phyloP scores from a whole-genome alignment of 345 rosid species.

The Murraya paniculata region DNA sequence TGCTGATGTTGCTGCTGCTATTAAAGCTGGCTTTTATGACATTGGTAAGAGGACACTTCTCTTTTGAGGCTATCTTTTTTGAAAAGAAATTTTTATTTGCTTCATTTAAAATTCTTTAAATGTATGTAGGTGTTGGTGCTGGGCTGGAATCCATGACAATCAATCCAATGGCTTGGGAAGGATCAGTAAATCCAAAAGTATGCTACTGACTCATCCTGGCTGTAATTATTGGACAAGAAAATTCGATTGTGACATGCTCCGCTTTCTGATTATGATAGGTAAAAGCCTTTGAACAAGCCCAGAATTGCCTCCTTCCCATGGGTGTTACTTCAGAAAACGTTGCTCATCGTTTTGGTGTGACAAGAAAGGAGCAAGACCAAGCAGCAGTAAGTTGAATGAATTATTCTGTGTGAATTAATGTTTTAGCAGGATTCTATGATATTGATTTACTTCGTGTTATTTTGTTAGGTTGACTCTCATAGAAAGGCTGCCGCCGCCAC shows the following conservation, averaged over 20 bases:
- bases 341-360: conserved; percentile 78
- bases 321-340: conserved; percentile 96
- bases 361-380: conserved; percentile 95
- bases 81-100: background rate
- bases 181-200: conserved; percentile 82
- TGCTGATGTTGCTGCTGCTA: conserved; percentile 95
- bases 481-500: conserved; percentile 96
- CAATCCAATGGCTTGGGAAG: conserved; percentile 86
- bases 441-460: conserved; percentile 6
- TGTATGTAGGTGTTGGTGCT: conserved; percentile 79
- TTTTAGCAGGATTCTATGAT: background rate
- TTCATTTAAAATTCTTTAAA: background rate
- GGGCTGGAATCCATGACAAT: conserved; percentile 93
- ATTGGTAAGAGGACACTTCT: conserved; percentile 49
- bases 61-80: background rate
- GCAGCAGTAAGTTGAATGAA: conserved; percentile 69
- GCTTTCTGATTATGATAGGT: conserved; percentile 43
- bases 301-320: conserved; percentile 92
- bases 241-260: background rate
- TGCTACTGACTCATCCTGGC: background rate
- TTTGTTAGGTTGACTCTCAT: conserved; percentile 81
- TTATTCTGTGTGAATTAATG: conserved; percentile 1
- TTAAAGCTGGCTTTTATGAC: conserved; percentile 94
- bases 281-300: conserved; percentile 69
- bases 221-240: background rate